Evolutionary conservation across 2,329 filamentous ascomycete species (phyloP).

Genomic region (Colletotrichum truncatum): DNA sequence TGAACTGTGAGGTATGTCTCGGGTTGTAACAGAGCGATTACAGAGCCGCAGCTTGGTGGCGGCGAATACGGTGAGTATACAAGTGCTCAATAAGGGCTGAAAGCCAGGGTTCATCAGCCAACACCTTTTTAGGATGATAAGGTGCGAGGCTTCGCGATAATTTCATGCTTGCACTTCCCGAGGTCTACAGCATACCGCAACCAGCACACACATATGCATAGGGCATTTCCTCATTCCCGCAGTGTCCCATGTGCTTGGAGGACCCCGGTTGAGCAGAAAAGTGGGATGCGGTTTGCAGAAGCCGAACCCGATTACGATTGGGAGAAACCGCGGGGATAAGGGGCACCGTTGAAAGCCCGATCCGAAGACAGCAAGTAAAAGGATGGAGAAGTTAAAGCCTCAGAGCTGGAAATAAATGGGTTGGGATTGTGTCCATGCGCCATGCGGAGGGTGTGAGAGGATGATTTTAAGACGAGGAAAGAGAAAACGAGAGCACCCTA

Average conservation of each 20-base stretch:
- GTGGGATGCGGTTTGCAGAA: background rate
- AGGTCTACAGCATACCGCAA: background rate
- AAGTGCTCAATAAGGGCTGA: background rate
- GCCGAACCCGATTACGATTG: slow-evolving; percentile 26
- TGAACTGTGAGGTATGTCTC: slow-evolving; percentile 6
- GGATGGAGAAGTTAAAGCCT: background rate
- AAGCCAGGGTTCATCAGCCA: background rate
- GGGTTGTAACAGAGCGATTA: background rate
- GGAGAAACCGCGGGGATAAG: background rate
- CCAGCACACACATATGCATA: too few relatives aligned
- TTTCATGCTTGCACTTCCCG: background rate
- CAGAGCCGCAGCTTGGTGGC: background rate
- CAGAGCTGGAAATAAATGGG: background rate
- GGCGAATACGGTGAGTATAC: background rate
- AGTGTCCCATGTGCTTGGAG: background rate
- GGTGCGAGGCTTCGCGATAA: too few relatives aligned
- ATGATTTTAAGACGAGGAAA: background rate
- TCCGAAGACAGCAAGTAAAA: background rate
- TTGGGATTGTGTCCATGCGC: slow-evolving; percentile 1
- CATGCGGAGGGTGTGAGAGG: slow-evolving; percentile 11
- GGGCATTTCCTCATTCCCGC: background rate
- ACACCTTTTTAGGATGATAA: too few relatives aligned
- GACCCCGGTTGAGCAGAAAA: background rate
- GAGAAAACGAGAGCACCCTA: background rate
- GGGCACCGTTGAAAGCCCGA: slow-evolving; percentile 5